phyloP scores from a whole-genome alignment of 2,329 filamentous ascomycete genomes.

The Colletotrichum navitas region DNA sequence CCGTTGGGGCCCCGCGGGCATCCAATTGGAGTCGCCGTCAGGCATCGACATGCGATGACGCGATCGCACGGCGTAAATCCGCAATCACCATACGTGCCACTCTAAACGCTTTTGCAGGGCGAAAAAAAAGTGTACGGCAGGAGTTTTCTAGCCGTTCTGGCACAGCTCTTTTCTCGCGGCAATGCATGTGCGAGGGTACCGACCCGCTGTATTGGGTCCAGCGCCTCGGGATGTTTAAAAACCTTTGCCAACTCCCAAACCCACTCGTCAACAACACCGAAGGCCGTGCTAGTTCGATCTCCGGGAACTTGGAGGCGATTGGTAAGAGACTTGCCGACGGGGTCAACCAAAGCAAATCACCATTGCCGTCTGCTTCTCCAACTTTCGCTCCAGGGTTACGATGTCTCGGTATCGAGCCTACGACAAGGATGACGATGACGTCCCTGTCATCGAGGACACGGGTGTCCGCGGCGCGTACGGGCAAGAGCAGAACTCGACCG shows the following conservation, averaged over 20 bases:
- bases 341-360: neutral
- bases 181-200: constrained; percentile 25
- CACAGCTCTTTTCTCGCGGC: constrained; percentile 22
- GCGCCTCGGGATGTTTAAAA: constrained; percentile 2
- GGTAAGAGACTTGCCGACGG: neutral
- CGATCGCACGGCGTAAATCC: constrained; percentile 38
- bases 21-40: constrained; percentile 23
- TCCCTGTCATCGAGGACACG: constrained; percentile 27
- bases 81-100: constrained; percentile 23
- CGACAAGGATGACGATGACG: constrained; percentile 34
- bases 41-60: constrained; percentile 30
- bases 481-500: constrained; percentile 48
- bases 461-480: constrained; percentile 4
- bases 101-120: neutral
- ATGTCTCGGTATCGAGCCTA: constrained; percentile 38
- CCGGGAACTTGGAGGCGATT: neutral
- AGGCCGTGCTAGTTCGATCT: neutral
- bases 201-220: constrained; percentile 8
- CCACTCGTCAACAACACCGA: neutral
- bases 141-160: constrained; percentile 2
- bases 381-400: neutral
- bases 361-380: neutral
- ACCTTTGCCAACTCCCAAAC: neutral
- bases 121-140: constrained; percentile 10
- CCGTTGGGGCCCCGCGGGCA: constrained; percentile 14